Evolutionary conservation across 208 protist species (phyloP).

Genomic region (Leishmania arabica): DNA sequence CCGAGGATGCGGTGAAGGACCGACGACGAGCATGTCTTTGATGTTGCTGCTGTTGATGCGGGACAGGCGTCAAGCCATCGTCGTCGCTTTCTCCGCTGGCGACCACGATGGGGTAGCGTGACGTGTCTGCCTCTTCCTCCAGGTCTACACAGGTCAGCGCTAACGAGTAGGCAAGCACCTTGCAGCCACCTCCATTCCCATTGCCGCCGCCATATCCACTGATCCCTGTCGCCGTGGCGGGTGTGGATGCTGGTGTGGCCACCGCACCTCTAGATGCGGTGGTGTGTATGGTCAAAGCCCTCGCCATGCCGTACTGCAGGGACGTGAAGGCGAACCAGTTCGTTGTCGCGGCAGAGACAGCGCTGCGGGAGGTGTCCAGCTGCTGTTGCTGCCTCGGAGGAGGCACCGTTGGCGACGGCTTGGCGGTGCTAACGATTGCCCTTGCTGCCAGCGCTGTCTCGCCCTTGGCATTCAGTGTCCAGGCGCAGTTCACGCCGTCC

Average conservation of each 20-base stretch:
- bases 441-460: constrained; percentile 27
- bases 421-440: constrained; percentile 5
- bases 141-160: constrained; percentile 18
- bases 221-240: not conserved
- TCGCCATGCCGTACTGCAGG: constrained; percentile 59
- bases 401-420: not conserved
- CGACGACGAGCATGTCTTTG: not conserved
- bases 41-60: not conserved
- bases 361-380: not conserved
- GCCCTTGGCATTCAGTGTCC: constrained; percentile 26
- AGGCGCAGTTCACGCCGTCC: constrained; percentile 11
- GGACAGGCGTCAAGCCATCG: not conserved
- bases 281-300: constrained; percentile 26
- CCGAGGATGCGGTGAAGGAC: not conserved
- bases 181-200: not conserved
- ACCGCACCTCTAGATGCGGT: constrained; percentile 15
- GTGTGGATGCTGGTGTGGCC: not conserved
- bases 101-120: constrained; percentile 28
- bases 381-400: not conserved
- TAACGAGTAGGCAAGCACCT: constrained; percentile 6
- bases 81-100: constrained; percentile 4
- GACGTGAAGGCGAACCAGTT: constrained; percentile 38
- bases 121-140: constrained; percentile 29
- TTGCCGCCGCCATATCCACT: not conserved
- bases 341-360: not conserved